Evolutionary conservation across 371 early-diverging fungal species (phyloP), one percentile per base, ranked within the genome.

Genomic region (Rhizopus stolonifer): DNA sequence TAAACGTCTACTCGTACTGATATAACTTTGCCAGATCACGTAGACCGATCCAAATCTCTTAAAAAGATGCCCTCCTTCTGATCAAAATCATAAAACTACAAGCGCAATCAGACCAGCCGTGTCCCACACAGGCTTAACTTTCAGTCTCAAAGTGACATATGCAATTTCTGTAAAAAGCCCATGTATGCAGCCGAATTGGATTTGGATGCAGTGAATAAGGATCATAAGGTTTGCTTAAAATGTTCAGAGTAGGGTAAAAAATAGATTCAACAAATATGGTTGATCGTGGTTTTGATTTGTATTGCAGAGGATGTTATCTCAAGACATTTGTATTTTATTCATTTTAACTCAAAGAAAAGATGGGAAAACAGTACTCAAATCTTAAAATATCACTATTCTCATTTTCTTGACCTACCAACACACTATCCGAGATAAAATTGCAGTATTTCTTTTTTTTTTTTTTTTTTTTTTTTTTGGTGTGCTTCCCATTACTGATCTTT

Each of bases 161-260:
- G 79, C 42, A 62, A 64, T 17, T 59, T 69, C 22, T 78, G 75
- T 52, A 62, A 65, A 11, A 78, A 78, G 33, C 50, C 68, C 1
- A 73, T 78, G 7, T 78, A 78, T 58, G 75, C 79, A 19, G 79
- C 75, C 9, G 79, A 74, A 57, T 39, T 72, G 50, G 72, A 62
- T 3, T 58, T 70, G 34, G 79, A 69, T 8, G 79, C 75, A 7
- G 71, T 69, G 3, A 78, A 78, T 45, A 78, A 78, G 39, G 74
- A 74, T 29, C 79, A 78, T 49, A 74, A 72, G 34, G 26, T 64
- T 19, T 78, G 79, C 25, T 47, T 74, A 18, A 72, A 70, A 32
- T 78, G 75, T 49, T 64, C 47, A 23, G 51, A 69, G 2, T 78
- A 75, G 48, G 69, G 69, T 22, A 78, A 78, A 52, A 32, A 67